phyloP scores from a whole-genome alignment of 352 stramenopile species.

The Pythium grandisporangium region DNA sequence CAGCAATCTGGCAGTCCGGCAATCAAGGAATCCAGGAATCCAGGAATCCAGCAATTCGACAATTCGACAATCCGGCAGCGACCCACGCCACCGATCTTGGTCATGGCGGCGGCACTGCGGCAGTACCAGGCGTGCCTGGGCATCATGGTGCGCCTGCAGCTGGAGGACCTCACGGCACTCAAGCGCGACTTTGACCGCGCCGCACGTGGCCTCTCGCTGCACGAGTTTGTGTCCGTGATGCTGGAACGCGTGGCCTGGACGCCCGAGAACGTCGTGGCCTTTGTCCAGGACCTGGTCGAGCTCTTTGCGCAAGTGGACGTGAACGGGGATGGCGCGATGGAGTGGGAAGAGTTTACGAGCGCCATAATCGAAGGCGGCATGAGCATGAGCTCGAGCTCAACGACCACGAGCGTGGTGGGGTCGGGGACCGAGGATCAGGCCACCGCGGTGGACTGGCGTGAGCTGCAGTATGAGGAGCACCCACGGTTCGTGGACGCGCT shows the following conservation, averaged over 20 bases:
- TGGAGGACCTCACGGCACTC: conserved; percentile 51
- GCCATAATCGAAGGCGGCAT: conserved; percentile 78
- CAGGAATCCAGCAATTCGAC: too few relatives aligned
- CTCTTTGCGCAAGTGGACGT: conserved; percentile 72
- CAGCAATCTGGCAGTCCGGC: too few relatives aligned
- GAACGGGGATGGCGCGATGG: conserved; percentile 70
- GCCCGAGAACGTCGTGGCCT: conserved; percentile 31
- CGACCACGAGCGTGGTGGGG: too few relatives aligned
- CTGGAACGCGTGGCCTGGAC: conserved; percentile 59
- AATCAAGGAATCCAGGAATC: too few relatives aligned
- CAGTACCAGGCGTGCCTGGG: conserved; percentile 73
- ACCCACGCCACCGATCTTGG: conserved; percentile 12
- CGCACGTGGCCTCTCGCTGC: conserved; percentile 38
- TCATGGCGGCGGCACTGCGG: conserved; percentile 45
- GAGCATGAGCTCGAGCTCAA: too few relatives aligned
- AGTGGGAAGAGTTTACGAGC: conserved; percentile 80
- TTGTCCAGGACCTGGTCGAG: conserved; percentile 71
- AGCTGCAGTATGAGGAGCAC: conserved; percentile 72
- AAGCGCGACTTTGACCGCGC: conserved; percentile 62
- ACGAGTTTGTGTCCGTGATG: conserved; percentile 66
- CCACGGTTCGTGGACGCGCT: conserved; percentile 32
- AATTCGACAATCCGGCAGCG: too few relatives aligned
- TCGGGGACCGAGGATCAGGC: too few relatives aligned
- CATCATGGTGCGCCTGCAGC: conserved; percentile 68
- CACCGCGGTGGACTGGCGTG: conserved; percentile 35